phyloP scores from a whole-genome alignment of 306 rosid species.

The Pyrus communis region DNA sequence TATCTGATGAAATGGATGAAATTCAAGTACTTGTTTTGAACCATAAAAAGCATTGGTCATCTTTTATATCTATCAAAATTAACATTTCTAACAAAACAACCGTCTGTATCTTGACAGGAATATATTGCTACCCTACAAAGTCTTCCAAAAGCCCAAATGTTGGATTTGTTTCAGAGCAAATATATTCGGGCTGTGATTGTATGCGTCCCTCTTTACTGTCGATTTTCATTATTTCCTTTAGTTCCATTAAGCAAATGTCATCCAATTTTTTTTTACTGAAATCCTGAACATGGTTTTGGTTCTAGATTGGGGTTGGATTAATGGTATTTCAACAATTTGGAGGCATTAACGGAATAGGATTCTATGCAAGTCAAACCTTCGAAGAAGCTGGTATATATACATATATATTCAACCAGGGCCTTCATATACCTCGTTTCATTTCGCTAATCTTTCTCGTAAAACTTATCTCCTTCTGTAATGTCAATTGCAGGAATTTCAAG shows the following conservation, averaged over 20 bases:
- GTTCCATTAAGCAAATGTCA: background rate
- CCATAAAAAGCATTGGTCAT: background rate
- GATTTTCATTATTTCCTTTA: background rate
- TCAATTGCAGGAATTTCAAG: conserved; percentile 47
- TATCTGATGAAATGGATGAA: conserved; percentile 19
- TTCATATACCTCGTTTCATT: background rate
- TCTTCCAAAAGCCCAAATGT: conserved; percentile 23
- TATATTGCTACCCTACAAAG: conserved; percentile 19
- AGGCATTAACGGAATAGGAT: conserved; percentile 39
- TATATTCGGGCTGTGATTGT: conserved; percentile 27
- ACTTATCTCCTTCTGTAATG: background rate
- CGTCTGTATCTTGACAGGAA: conserved; percentile 13
- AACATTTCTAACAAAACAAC: conserved; percentile 9
- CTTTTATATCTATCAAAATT: background rate
- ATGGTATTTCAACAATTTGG: conserved; percentile 49
- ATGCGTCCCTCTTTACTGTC: background rate
- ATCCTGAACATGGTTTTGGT: background rate
- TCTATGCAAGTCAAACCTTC: conserved; percentile 48
- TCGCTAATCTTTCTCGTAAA: background rate
- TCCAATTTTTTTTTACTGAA: background rate
- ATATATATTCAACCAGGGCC: background rate
- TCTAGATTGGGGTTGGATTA: conserved; percentile 42
- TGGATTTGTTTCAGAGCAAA: conserved; percentile 30
- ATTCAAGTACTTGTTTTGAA: conserved; percentile 17
- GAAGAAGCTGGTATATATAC: conserved; percentile 28